Evolutionary conservation across 2,329 filamentous ascomycete species (phyloP), one percentile per base, ranked within the genome.

Genomic region (Atkinsonella hypoxylon): DNA sequence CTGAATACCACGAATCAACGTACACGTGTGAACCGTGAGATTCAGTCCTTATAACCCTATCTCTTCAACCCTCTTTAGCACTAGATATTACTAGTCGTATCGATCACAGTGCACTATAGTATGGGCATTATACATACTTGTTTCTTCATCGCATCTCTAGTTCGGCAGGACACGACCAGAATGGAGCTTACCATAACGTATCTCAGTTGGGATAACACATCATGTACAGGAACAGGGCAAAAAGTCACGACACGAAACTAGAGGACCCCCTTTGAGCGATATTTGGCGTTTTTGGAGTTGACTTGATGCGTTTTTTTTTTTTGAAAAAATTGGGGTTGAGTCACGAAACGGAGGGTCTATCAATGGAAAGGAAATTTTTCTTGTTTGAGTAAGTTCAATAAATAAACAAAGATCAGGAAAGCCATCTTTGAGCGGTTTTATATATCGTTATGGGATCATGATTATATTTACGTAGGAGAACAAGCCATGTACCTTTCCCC

Each of bases 131-230:
- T 41, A 41, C 40, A 22, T 20, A 45, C 12, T 22, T 32, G 22
- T 20, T 53, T 53, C 36, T 47, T 45, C 47, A 43, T 34, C 7
- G 15, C 44, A 46, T 46, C 26, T 46, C 17, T n/a, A 12, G 4
- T 26, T 34, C 31, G 31, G 15, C 44, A 36, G 31, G 12, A 36
- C 15, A 46, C 13, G 11, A 36, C 30, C 9, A 45, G 31, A 20
- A 13, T 13, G 44, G 30, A n/a, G 30, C 31, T 20, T 26, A 18
- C 36, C 18, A 18, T 9, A 12, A 18, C 18, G 17, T 34, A 46
- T 30, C 15, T 32, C 26, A 11, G 20, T 17, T 45, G 13, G 42
- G 42, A 30, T 13, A 43, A 40, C 38, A 40, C 40, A 26, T 20
- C 42, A 44, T 45, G 42, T 45, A 45, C 42, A 12, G 22, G 31